Conservation (phyloP, 371 early-diverging fungal genomes). For the Lichtheimia ramosa region DNA sequence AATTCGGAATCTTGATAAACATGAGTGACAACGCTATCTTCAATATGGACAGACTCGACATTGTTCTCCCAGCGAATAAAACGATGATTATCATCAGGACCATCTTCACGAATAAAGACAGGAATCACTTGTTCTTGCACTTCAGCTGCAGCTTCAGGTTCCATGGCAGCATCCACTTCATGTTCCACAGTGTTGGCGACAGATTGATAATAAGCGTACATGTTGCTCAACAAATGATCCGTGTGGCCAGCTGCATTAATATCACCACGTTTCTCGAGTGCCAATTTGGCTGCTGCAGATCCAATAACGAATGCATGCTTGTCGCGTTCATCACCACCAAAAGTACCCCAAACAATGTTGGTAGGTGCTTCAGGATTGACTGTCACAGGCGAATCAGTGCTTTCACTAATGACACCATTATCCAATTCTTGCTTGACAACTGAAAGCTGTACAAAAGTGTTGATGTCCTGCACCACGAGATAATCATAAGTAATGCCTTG, state of each 20-base stretch:
- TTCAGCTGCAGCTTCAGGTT: conserved; percentile 24
- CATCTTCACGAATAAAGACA: conserved; percentile 29
- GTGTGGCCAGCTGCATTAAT: conserved; percentile 13
- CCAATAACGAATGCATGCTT: conserved; percentile 30
- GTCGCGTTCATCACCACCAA: conserved; percentile 15
- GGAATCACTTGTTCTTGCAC: conserved; percentile 32
- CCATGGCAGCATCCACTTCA: conserved; percentile 20
- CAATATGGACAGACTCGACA: conserved; percentile 33
- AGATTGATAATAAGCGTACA: conserved; percentile 30
- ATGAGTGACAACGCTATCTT: conserved; percentile 29
- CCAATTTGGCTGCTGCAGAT: conserved; percentile 19
- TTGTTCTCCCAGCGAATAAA: conserved; percentile 45
- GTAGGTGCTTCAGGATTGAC: conserved; percentile 22
- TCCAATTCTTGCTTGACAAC: conserved; percentile 27
- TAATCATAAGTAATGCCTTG: conserved; percentile 30
- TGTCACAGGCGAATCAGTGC: conserved; percentile 28
- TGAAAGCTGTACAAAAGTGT: conserved; percentile 31
- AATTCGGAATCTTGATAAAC: conserved; percentile 45
- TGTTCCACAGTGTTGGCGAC: conserved; percentile 17
- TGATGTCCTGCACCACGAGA: conserved; percentile 37
- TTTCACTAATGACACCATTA: conserved; percentile 24
- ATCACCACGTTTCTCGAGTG: conserved; percentile 15
- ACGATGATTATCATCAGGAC: conserved; percentile 23
- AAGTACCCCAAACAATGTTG: conserved; percentile 34
- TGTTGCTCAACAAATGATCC: conserved; percentile 27